Evolutionary conservation across 352 stramenopile species (phyloP), one percentile per base, ranked within the genome.

Genomic region (Globisporangium irregulare): DNA sequence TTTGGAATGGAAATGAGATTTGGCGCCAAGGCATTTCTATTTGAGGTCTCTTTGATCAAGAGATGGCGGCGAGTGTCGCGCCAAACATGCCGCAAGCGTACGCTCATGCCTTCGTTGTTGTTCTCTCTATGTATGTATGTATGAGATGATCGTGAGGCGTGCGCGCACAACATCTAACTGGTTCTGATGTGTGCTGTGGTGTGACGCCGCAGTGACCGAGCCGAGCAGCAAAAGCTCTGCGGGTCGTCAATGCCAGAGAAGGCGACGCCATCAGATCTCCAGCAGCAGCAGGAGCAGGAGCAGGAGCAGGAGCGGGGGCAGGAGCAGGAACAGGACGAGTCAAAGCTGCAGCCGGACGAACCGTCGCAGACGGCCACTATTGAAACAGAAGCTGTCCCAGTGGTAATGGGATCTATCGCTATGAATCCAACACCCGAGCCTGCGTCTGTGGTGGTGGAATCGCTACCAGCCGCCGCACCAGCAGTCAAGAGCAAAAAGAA

Each of bases 31-130:
- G 3, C 43, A 51, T 50, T 51, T 50, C 41, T 50, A 50, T 50
- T 50, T 50, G 15, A 50, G 43, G 18, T 22, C 43, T n/a, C 14
- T 41, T 8, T 14, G 25, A 55, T 22, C 34, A 46, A 20, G 66
- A 46, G 27, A 81, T 79, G 72, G 73, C 75, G 24, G 72, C 75
- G 60, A 79, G 69, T 51, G 56, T 79, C 27, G 67, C 61, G 57
- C 53, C 68, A 29, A 62, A 62, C 59, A 58, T 79, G 46, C 70
- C 69, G 22, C 64, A 64, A 62, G 64, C 64, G 59, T 69, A 61
- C 63, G 57, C 65, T 20, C 56, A 18, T 50, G 32, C 56, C 51
- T 36, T 57, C 18, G 43, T 12, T 36, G 15, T 43, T 18, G 41
- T 56, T n/a, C 36, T 29, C n/a, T 57, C 1, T 61, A 1, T 53